Evolutionary conservation across 1,139 yeast genomes (phyloP), one percentile per base, ranked within the genome.

Genomic region (Yamadazyma epiphylla): DNA sequence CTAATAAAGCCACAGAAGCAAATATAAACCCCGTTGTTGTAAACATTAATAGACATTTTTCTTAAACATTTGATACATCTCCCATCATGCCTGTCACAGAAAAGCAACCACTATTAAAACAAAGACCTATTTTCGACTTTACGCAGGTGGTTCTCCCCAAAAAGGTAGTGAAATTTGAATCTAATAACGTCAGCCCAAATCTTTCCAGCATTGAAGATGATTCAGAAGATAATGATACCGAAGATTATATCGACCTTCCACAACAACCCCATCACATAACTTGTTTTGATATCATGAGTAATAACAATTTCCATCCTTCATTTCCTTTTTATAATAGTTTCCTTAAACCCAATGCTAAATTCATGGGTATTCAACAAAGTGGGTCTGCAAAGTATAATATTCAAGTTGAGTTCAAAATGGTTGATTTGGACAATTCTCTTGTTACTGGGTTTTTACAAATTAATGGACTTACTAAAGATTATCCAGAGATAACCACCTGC

Each of bases 391-490:
- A 75, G 10, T 82, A 81, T 53, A 81, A 77, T 39, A 87, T 85
- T 13, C 62, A 70, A 28, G 88, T 85, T n/a, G 84, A 77, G 42
- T 62, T 85, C 42, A 77, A 81, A 51, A 73, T 74, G 20, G 84
- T 84, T 14, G 89, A 85, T 53, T 59, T 84, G 45, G 58, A 57
- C 17, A 67, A 70, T 37, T 76, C 84, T 1, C 67, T 72, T 27
- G 55, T 88, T 13, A 76, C 88, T 20, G 97, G 96, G 5, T 83
- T 80, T 44, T 63, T 89, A 29, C 80, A 81, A 37, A 89, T 89
- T 35, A 72, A 79, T 36, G 95, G 95, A 3, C 65, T 89, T 29
- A 86, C 96, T 0, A 80, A 75, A 35, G 70, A 77, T 27, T 77
- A 83, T 42, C 89, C 94, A 1, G 80, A 80, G 41, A 79, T 89